Evolutionary conservation across 2,329 filamentous ascomycete species (phyloP).

Genomic region (Colletotrichum sp.): DNA sequence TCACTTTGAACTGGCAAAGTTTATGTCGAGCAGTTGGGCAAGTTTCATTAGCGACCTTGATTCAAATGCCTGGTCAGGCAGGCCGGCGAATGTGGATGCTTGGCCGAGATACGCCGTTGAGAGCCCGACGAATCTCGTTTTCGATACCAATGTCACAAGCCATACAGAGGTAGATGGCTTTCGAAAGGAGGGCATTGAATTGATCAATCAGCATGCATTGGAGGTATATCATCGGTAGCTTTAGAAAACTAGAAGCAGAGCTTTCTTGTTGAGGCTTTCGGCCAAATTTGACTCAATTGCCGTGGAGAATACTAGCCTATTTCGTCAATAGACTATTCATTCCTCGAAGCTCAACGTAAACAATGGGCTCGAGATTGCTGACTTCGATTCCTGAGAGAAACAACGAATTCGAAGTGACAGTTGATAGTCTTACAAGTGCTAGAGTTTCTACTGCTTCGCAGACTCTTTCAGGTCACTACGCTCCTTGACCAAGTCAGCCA

Average conservation of each 20-base stretch:
- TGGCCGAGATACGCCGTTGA: background rate
- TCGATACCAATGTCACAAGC: background rate
- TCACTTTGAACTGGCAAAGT: background rate
- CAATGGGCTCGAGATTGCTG: too few species aligned
- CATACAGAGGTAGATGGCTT: background rate
- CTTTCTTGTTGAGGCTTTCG: background rate
- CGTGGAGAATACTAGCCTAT: background rate
- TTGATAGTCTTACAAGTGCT: rapidly evolving
- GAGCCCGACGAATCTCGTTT: background rate
- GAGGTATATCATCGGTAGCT: background rate
- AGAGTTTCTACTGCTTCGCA: background rate
- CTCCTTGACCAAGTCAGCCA: slow-evolving; percentile 36
- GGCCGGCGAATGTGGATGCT: background rate
- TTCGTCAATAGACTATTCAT: too few species aligned
- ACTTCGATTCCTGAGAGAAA: background rate
- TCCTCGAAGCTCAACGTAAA: too few species aligned
- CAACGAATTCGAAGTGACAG: background rate
- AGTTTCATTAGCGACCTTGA: background rate
- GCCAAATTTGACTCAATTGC: background rate
- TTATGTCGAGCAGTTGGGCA: background rate
- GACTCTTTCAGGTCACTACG: slow-evolving; percentile 31
- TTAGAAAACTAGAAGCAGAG: background rate
- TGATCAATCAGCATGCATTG: background rate
- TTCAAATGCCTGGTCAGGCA: background rate
- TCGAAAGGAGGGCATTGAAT: background rate